Evolutionary conservation across 2,329 filamentous ascomycete genomes (phyloP).

Genomic region (Xylariales sp.): DNA sequence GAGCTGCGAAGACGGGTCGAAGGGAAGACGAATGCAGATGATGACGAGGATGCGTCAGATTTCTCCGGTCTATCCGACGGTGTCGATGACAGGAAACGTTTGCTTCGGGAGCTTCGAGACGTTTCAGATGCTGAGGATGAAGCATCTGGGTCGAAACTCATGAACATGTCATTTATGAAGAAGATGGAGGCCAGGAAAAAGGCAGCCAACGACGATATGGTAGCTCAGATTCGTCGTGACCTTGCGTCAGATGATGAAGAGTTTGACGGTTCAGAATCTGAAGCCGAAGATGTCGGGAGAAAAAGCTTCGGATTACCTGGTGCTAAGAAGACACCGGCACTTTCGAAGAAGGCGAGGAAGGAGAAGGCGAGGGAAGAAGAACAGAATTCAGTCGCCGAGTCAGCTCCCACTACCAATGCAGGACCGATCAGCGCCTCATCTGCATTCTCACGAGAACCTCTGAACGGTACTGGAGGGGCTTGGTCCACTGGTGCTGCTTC

Average conservation of each 20-base stretch:
- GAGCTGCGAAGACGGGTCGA: constrained; percentile 77
- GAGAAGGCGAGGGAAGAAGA: neutral
- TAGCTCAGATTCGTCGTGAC: constrained; percentile 65
- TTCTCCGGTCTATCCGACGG: constrained; percentile 54
- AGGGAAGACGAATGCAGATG: constrained; percentile 47
- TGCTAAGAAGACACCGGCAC: constrained; percentile 23
- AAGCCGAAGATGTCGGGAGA: constrained; percentile 60
- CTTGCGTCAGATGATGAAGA: constrained; percentile 59
- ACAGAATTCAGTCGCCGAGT: constrained; percentile 4
- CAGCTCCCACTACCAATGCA: constrained; percentile 17
- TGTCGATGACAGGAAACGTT: constrained; percentile 39
- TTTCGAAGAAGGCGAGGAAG: constrained; percentile 14
- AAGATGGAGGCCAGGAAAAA: constrained; percentile 76
- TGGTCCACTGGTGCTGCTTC: constrained; percentile 23
- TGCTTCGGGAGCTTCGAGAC: constrained; percentile 45
- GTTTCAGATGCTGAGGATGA: constrained; percentile 42
- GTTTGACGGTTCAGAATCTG: constrained; percentile 45
- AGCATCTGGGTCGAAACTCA: constrained; percentile 61
- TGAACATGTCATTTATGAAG: constrained; percentile 91
- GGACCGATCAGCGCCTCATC: neutral
- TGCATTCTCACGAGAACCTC: neutral
- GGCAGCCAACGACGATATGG: constrained; percentile 73
- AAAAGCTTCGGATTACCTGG: constrained; percentile 57
- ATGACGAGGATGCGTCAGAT: constrained; percentile 46
- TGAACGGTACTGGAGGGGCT: constrained; percentile 18